A percentile compares a stretch with the other conserved stretches of the same genome.
Evolutionary conservation across 2,329 filamentous ascomycete genomes (phyloP).

Genomic region (Aspergillus alliaceus): DNA sequence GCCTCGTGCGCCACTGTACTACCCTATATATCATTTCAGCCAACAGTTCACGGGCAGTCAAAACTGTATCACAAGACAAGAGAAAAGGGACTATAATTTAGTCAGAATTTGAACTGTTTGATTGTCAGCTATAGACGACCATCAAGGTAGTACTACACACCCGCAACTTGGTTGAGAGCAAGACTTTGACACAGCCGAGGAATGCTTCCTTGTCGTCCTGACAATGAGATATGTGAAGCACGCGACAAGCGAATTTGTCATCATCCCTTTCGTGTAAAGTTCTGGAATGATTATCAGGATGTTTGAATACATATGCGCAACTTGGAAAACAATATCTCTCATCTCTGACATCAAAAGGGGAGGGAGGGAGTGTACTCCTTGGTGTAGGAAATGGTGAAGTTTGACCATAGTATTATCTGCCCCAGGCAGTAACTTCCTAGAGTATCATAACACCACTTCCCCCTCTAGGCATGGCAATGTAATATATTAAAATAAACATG

Average conservation of each 20-base stretch:
- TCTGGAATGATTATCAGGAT: background rate
- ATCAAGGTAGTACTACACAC: no score
- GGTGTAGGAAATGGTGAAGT: no score
- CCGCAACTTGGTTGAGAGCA: no score
- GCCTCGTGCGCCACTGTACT: background rate
- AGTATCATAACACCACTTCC: background rate
- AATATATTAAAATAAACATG: background rate
- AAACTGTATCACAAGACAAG: no score
- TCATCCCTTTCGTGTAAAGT: background rate
- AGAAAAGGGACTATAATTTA: no score
- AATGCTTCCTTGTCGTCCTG: background rate
- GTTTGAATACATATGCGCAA: background rate
- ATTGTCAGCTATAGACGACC: no score
- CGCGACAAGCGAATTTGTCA: background rate
- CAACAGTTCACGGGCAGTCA: background rate
- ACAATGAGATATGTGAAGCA: background rate
- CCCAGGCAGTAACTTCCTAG: background rate
- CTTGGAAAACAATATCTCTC: no score
- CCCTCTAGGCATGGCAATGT: background rate
- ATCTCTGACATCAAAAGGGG: no score
- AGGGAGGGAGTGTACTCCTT: no score
- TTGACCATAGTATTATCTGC: background rate
- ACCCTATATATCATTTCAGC: background rate
- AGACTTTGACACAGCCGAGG: background rate
- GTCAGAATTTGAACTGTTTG: no score